Evolutionary conservation across 331 rosid genomes (phyloP), one percentile per base, ranked within the genome.

Genomic region (Acacia pycnantha): DNA sequence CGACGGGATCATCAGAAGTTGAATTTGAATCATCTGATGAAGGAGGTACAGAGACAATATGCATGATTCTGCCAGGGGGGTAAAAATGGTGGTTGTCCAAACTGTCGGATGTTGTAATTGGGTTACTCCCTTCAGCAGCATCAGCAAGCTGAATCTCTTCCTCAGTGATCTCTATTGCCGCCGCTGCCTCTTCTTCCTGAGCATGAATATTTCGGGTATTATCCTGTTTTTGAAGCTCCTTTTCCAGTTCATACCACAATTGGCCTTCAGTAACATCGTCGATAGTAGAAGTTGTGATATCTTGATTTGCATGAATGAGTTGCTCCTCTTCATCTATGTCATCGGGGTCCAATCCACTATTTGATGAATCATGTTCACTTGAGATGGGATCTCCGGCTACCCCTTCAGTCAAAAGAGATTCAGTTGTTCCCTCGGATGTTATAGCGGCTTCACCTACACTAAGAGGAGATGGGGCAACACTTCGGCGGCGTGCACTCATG

Each of bases 11-110:
- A n/a, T 88, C 88, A 0, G 85, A 54, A 74, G 70, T 87, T 68
- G 87, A 83, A 79, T 82, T 74, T 12, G 88, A 51, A 53, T 85
- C 80, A 80, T 88, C 87, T 0, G 85, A 77, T 4, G 85, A 3
- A 29, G 85, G 71, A 58, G 91, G 91, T 43, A 83, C 71, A 8
- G 90, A 82, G 10, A 95, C 89, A 13, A 95, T 89, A 76, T 95
- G 99, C 99, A 93, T 95, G 80, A 94, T 90, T 86, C 90, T 89
- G 21, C 99, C 98, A 0, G 99, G 99, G 16, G 99, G 99, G n/a
- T 88, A 93, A 81, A 95, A 91, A 1, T 84, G 90, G 74, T 89
- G 94, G 85, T 59, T 92, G 74, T 95, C 99, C n/a, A 88, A 46
- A 66, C 79, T 84, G 54, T 93, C 99, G 6, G 82, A 64, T 9